Evolutionary conservation across 2,329 filamentous ascomycete species (phyloP).

Genomic region (Tolypocladium nubicola): DNA sequence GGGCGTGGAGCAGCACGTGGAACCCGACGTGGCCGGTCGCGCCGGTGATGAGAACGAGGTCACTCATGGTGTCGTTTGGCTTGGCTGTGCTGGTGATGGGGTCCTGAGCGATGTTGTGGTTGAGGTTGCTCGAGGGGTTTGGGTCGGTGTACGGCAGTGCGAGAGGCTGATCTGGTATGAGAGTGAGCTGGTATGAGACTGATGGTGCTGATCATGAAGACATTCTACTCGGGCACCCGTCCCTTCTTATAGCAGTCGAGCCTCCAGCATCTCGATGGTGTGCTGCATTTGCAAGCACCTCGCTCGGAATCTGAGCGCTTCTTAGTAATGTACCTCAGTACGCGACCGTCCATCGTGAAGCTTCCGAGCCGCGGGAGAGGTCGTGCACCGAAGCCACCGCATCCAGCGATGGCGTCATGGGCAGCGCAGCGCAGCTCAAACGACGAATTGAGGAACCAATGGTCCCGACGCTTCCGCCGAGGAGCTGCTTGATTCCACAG

Average conservation of each 20-base stretch:
- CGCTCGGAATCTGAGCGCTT: neutral
- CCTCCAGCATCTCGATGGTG: neutral
- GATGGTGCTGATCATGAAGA: neutral
- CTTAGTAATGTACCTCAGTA: neutral
- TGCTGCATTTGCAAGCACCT: neutral
- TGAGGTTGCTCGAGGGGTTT: neutral
- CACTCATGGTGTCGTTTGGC: neutral
- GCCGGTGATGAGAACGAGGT: slow-evolving; percentile 16
- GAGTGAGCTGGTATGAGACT: no score
- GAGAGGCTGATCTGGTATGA: no score
- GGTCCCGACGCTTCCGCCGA: neutral
- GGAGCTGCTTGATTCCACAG: neutral
- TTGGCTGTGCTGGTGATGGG: neutral
- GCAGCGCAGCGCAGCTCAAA: no score
- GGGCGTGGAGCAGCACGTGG: slow-evolving; percentile 12
- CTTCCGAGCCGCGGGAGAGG: neutral
- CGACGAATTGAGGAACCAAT: neutral
- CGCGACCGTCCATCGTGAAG: neutral
- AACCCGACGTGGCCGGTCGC: slow-evolving; percentile 19
- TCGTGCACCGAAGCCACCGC: neutral
- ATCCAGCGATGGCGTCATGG: neutral
- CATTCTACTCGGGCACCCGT: neutral
- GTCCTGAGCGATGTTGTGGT: neutral
- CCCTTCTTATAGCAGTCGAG: neutral
- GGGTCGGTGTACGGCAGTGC: neutral